These are phyloP conservation scores for Brassica napus DNA, from an alignment of 345 rosid species.

Conservation along the genomic window Da-Ae NC_063437.1:12893001-12893500, in stretches of 20 bases:
- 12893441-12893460: neutral
- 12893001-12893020: neutral
- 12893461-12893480: neutral
- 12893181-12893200: neutral
- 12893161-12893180: neutral
- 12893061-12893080: constrained; percentile 16
- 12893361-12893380: neutral
- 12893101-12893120: constrained; percentile 1
- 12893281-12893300: neutral
- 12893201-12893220: neutral
- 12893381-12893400: neutral
- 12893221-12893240: neutral
- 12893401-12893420: neutral
- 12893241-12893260: neutral
- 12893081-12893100: constrained; percentile 32
- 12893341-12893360: neutral
- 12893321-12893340: neutral
- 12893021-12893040: neutral
- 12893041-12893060: neutral
- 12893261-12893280: neutral
- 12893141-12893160: neutral
- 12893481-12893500: neutral
- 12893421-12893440: neutral
- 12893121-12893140: neutral
- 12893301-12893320: neutral